Evolutionary conservation across 2,329 filamentous ascomycete species (phyloP).

Genomic region (Periconia sp.): DNA sequence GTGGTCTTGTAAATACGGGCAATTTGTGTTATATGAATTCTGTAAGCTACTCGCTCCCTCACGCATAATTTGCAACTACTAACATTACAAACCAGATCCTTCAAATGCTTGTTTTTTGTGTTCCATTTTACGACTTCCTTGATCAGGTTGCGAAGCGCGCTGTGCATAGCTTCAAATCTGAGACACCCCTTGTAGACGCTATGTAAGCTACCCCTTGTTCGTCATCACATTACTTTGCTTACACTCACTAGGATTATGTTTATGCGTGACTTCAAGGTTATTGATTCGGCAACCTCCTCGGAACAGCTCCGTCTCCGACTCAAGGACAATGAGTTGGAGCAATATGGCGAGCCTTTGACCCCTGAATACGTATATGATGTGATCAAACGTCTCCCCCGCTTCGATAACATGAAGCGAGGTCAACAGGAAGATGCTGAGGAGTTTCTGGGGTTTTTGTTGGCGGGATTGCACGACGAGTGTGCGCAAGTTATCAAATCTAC

Average conservation of each 20-base stretch:
- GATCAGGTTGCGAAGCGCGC: constrained; percentile 83
- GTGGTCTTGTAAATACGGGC: constrained; percentile 92
- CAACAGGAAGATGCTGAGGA: constrained; percentile 98
- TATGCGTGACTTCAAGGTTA: constrained; percentile 85
- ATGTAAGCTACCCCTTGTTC: constrained; percentile 63
- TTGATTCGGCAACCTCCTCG: constrained; percentile 73
- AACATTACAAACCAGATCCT: constrained; percentile 71
- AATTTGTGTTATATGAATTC: constrained; percentile 99
- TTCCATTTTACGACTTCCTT: constrained; percentile 92
- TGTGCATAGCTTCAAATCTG: constrained; percentile 89
- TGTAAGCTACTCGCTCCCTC: constrained; percentile 59
- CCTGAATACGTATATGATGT: constrained; percentile 96
- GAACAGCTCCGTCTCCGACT: constrained; percentile 74
- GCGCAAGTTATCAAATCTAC: constrained; percentile 69
- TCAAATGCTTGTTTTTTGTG: constrained; percentile 91
- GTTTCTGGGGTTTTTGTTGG: constrained; percentile 89
- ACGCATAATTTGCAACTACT: constrained; percentile 15
- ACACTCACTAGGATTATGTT: constrained; percentile 76
- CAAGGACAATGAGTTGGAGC: constrained; percentile 81
- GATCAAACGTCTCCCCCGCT: constrained; percentile 81
- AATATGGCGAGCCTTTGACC: constrained; percentile 87
- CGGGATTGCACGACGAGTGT: constrained; percentile 92
- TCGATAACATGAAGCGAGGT: constrained; percentile 91
- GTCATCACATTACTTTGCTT: constrained; percentile 2
- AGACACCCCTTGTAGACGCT: constrained; percentile 89